These are phyloP conservation scores for Artemisia tridentata DNA, from an alignment of 129 eudicot genomes.

Conservation along the genomic window DNA sequence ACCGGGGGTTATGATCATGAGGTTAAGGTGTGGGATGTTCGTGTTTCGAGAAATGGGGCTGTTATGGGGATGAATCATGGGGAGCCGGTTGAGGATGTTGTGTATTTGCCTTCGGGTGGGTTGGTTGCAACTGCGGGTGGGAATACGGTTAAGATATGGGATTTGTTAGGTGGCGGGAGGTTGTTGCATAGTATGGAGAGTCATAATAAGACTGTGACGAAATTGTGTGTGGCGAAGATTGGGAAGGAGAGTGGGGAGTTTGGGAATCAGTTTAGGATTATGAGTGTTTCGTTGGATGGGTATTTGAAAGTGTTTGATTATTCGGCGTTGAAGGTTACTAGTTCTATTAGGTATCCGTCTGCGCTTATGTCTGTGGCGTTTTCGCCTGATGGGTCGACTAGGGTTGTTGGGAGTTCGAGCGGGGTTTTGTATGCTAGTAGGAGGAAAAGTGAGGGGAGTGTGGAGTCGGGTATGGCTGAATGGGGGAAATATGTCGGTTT, in stretches of 20 bases:
- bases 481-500: slow-evolving; percentile 39
- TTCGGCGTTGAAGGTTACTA: slow-evolving; percentile 64
- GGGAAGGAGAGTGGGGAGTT: slow-evolving; percentile 50
- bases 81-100: slow-evolving; percentile 85
- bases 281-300: slow-evolving; percentile 91
- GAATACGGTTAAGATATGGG: slow-evolving; percentile 84
- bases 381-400: slow-evolving; percentile 71
- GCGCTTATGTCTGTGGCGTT: slow-evolving; percentile 73
- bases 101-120: slow-evolving; percentile 83
- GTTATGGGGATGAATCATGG: slow-evolving; percentile 67
- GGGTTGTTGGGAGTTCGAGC: slow-evolving; percentile 72
- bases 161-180: slow-evolving; percentile 90
- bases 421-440: slow-evolving; percentile 76
- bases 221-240: slow-evolving; percentile 65
- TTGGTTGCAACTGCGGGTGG: slow-evolving; percentile 89
- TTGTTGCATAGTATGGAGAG: slow-evolving; percentile 72
- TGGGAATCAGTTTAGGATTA: slow-evolving; percentile 51
- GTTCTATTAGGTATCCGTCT: slow-evolving; percentile 67
- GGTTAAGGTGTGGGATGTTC: slow-evolving; percentile 83
- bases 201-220: slow-evolving; percentile 83
- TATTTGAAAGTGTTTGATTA: slow-evolving; percentile 85
- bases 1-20: slow-evolving; percentile 85
- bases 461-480: slow-evolving; percentile 32
- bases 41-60: slow-evolving; percentile 45
- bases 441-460: slow-evolving; percentile 48